Percentiles rank a stretch among this genome's conserved stretches.
phyloP scores from a whole-genome alignment of 129 eudicot species.

The Smallanthus sonchifolius region DNA sequence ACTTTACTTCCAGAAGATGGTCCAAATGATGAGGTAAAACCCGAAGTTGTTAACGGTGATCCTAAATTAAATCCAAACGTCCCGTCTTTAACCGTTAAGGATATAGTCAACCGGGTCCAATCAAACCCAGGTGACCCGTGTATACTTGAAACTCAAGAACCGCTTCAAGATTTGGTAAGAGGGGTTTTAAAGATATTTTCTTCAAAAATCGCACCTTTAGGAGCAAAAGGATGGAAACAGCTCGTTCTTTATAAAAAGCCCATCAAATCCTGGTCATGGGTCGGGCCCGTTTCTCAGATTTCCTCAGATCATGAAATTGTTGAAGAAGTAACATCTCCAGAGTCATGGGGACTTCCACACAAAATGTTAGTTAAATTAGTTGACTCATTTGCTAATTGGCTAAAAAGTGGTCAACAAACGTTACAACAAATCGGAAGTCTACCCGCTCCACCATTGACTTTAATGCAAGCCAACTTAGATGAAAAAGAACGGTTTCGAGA shows the following conservation, averaged over 20 bases:
- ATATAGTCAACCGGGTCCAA: slow-evolving; percentile 81
- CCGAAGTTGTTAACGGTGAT: slow-evolving; percentile 30
- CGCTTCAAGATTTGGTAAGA: slow-evolving; percentile 85
- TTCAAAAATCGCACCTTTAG: slow-evolving; percentile 88
- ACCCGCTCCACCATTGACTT: slow-evolving; percentile 70
- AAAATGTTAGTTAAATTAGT: slow-evolving; percentile 94
- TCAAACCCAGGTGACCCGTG: slow-evolving; percentile 96
- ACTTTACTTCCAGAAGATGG: slow-evolving; percentile 67
- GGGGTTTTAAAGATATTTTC: slow-evolving; percentile 84
- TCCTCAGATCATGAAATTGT: slow-evolving; percentile 49
- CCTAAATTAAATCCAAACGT: slow-evolving; percentile 36
- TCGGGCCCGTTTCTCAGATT: slow-evolving; percentile 56
- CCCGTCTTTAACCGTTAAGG: slow-evolving; percentile 66
- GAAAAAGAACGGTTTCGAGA: slow-evolving; percentile 95
- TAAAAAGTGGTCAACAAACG: slow-evolving; percentile 93
- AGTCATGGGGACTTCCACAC: slow-evolving; percentile 90
- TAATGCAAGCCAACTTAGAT: slow-evolving; percentile 69
- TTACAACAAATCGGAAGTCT: slow-evolving; percentile 90
- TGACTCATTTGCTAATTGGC: slow-evolving; percentile 95
- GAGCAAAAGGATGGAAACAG: slow-evolving; percentile 96
- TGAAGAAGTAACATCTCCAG: slow-evolving; percentile 90
- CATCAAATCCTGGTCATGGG: slow-evolving; percentile 82
- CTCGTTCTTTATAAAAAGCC: slow-evolving; percentile 67
- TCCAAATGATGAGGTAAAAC: slow-evolving; percentile 34
- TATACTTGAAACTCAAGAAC: slow-evolving; percentile 95